Evolutionary conservation across 192 early-diverging fungal genomes (phyloP).

Genomic region (Geranomyces michiganensis): DNA sequence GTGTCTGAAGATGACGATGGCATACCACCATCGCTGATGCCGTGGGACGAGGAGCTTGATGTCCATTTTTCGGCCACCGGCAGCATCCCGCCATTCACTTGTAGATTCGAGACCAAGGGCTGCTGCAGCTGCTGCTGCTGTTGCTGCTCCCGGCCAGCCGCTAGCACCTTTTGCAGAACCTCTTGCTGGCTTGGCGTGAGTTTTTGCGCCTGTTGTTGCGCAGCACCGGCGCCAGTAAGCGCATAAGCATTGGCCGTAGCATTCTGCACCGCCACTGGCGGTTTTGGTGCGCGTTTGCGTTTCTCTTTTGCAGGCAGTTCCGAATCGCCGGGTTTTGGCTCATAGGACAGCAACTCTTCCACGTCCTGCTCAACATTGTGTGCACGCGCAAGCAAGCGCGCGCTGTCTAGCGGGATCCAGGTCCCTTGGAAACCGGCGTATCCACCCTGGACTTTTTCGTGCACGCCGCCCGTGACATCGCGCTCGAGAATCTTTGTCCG

Average conservation of each 20-base stretch:
- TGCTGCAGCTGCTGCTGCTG: too few relatives aligned
- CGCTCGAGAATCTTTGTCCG: slow-evolving; percentile 92
- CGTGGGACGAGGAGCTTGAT: background rate
- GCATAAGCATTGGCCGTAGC: too few relatives aligned
- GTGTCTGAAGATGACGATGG: slow-evolving; percentile 15
- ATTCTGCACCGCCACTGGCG: background rate
- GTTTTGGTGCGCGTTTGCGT: slow-evolving; percentile 14
- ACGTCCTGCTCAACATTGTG: slow-evolving; percentile 34
- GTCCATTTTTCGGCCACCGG: slow-evolving; percentile 9
- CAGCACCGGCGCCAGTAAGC: too few relatives aligned
- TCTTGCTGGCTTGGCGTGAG: background rate
- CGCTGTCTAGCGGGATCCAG: slow-evolving; percentile 44
- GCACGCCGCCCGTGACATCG: slow-evolving; percentile 84
- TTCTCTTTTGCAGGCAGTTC: slow-evolving; percentile 22
- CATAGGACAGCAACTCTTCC: slow-evolving; percentile 29
- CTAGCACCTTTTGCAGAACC: background rate
- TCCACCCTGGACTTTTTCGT: slow-evolving; percentile 96
- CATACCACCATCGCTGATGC: background rate
- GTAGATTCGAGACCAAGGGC: too few relatives aligned
- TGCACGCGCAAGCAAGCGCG: slow-evolving; percentile 27
- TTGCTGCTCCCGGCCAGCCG: too few relatives aligned
- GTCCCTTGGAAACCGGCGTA: slow-evolving; percentile 63
- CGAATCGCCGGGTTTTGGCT: slow-evolving; percentile 29
- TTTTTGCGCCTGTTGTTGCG: too few relatives aligned
- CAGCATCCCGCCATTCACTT: too few relatives aligned